A percentile compares a stretch with the other conserved stretches of the same genome.
Evolutionary conservation across 2,329 filamentous ascomycete species (phyloP).

Genomic region (Phaeosphaeria sp.): DNA sequence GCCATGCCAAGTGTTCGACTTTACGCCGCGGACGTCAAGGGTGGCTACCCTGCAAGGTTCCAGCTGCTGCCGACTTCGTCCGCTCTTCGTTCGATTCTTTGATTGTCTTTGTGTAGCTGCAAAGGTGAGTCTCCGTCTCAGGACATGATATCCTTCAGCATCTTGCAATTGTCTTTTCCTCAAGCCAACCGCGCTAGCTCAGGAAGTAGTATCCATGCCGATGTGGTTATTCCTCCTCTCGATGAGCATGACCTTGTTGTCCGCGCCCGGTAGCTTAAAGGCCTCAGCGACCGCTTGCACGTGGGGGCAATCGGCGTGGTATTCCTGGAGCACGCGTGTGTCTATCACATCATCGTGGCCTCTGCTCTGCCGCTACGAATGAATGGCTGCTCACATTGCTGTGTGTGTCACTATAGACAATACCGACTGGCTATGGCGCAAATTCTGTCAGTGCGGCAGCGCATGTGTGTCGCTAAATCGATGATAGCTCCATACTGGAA

Average conservation of each 20-base stretch:
- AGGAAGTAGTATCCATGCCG: background rate
- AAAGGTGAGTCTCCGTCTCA: background rate
- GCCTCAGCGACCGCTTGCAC: background rate
- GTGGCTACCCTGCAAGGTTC: background rate
- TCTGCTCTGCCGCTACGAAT: too few relatives aligned
- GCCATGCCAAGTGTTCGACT: too few relatives aligned
- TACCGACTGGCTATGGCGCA: background rate
- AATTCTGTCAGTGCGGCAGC: background rate
- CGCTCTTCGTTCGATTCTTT: background rate
- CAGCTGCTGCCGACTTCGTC: too few relatives aligned
- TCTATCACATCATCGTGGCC: too few relatives aligned
- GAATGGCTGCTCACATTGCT: too few relatives aligned
- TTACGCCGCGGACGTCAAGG: background rate
- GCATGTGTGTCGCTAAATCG: background rate
- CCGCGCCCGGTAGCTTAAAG: background rate
- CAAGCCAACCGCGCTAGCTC: background rate
- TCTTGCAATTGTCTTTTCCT: background rate
- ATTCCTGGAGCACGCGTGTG: too few relatives aligned
- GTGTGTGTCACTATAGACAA: background rate
- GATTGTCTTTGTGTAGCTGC: background rate
- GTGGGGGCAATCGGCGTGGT: background rate
- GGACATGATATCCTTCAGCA: background rate
- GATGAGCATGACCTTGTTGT: background rate
- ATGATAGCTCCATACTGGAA: background rate
- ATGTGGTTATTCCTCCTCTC: background rate